Percentiles rank a stretch among this genome's conserved stretches.
Evolutionary conservation across 2,329 filamentous ascomycete genomes (phyloP).

Genomic region (Colletotrichum sp.): DNA sequence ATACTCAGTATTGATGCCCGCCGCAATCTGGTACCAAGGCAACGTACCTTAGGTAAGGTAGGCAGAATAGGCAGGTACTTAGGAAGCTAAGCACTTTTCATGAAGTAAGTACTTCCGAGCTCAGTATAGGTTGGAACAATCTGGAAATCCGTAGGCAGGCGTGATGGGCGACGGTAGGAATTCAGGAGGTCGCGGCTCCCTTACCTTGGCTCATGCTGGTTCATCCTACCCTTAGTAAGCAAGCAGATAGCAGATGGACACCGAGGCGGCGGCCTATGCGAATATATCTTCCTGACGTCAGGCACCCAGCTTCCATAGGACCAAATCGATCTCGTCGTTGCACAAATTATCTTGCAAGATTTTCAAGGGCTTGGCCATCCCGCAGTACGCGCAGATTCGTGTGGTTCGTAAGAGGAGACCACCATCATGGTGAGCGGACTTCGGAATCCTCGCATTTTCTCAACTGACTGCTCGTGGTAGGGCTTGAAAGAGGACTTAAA

Average conservation of each 20-base stretch:
- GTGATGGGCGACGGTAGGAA: background rate
- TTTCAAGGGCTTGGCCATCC: background rate
- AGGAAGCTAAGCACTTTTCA: background rate
- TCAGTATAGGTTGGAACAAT: background rate
- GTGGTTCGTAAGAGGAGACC: background rate
- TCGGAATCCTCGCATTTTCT: background rate
- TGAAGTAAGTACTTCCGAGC: background rate
- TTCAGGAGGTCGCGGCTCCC: background rate
- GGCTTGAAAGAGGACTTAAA: conserved; percentile 71
- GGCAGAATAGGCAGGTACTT: background rate
- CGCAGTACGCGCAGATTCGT: background rate
- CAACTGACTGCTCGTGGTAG: background rate
- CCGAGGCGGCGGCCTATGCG: background rate
- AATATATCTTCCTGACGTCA: background rate
- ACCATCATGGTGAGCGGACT: background rate
- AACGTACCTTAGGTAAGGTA: background rate
- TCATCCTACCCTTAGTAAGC: background rate
- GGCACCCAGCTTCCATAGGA: background rate
- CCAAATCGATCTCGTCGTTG: background rate
- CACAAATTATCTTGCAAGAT: background rate
- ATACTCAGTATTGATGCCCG: background rate
- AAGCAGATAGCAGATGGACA: background rate
- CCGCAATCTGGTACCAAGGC: background rate
- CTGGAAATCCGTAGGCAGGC: background rate
- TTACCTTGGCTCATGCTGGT: background rate